A percentile compares a stretch with the other conserved stretches of the same genome.
Conservation (phyloP, 371 early-diverging fungal genomes). For the Pancytospora philotis region DNA sequence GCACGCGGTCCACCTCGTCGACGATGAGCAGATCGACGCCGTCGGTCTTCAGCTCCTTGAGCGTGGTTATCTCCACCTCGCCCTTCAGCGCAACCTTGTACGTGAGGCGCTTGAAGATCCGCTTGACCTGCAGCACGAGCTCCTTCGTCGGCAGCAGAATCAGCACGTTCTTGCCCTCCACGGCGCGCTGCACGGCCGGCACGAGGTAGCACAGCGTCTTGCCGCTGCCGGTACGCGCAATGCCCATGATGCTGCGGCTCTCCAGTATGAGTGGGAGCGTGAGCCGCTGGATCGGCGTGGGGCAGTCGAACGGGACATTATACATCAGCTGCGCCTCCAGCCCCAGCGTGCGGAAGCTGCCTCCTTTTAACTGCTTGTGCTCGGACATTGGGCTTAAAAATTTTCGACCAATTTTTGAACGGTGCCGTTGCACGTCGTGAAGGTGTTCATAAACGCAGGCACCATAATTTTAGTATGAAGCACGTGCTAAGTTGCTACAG, state of each 20-base stretch:
- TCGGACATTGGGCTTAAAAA: slow-evolving; percentile 24
- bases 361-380: slow-evolving; percentile 47
- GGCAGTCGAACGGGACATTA: slow-evolving; percentile 64
- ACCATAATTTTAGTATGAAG: too few relatives aligned
- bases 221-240: slow-evolving; percentile 93
- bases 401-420: slow-evolving; percentile 9
- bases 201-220: slow-evolving; percentile 91
- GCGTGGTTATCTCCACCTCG: slow-evolving; percentile 34
- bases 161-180: slow-evolving; percentile 65
- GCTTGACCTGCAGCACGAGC: slow-evolving; percentile 46
- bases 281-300: slow-evolving; percentile 81
- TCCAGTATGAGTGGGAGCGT: slow-evolving; percentile 81
- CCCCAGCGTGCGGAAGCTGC: slow-evolving; percentile 54
- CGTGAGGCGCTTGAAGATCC: slow-evolving; percentile 31
- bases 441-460: too few relatives aligned
- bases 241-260: slow-evolving; percentile 87
- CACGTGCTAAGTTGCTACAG: too few relatives aligned
- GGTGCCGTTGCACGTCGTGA: too few relatives aligned
- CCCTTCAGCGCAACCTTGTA: slow-evolving; percentile 28
- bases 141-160: slow-evolving; percentile 58
- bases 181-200: slow-evolving; percentile 77
- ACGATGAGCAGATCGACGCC: slow-evolving; percentile 52
- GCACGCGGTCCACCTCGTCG: slow-evolving; percentile 59
- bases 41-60: slow-evolving; percentile 9
- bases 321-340: slow-evolving; percentile 44